Base-by-base conservation (phyloP, 1,139 yeast species). In the Debaryomycetaceae sp. region DNA sequence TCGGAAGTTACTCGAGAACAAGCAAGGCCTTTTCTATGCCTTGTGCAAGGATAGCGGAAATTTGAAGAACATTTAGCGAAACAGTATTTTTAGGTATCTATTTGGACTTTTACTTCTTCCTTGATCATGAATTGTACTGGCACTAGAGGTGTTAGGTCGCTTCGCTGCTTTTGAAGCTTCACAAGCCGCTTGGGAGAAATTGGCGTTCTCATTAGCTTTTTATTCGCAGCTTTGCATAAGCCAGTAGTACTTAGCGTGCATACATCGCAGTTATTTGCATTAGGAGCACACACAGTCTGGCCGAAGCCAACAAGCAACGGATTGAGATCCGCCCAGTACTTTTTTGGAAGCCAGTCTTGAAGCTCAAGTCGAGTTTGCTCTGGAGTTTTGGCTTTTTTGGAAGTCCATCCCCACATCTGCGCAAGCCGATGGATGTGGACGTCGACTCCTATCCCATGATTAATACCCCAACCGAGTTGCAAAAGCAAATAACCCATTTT, bases 231-330 rank as follows among this genome's bases (percentile, higher is more conserved):
- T 21, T 65, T 59, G 39, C 93, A 80, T 3, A 76, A 44, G 1
- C 63, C 67, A 4, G 60, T 53, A 21, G 45, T 45, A 1, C 74
- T 72, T 31, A 82, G 51, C 2, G 70, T 48, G 42, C 96, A 87
- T n/a, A 77, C 43, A 41, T 77, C 87, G 51, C 96, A 87, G 37
- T 78, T 68, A 25, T 73, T 57, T 3, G 76, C 74, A 29, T 78
- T 63, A 0, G 95, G 83, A 3, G 76, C 69, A 48, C 97, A 87
- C 2, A 87, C 67, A 2, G 77, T 77, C 51, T 87, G 98, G 7
- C 97, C 97, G 60, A 86, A 87, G 4, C 97, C 96, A 4, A 87
- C 97, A 11, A 87, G 52, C 14, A 80, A 52, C 1, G 95, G 95
- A 45, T 87, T 87, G 18, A 90, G 74, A 32, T 82, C 93, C 4